Base-by-base conservation (phyloP, 352 stramenopile genomes). In the Phytophthora lateralis region DNA sequence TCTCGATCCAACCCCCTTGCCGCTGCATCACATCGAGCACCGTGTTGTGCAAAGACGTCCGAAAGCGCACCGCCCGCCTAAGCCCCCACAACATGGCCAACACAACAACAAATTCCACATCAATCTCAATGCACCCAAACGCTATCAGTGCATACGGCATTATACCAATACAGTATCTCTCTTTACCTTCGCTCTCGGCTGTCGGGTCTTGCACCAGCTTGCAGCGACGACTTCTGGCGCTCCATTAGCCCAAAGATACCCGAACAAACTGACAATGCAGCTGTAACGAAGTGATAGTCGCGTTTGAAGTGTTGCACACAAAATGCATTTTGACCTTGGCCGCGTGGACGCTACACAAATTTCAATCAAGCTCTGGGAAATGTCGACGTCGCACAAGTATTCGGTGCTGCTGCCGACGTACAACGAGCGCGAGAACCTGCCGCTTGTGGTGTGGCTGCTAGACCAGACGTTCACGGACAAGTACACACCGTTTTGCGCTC, bases 371-470 rank as follows among this genome's bases (percentile, higher is more conserved):
- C 20, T 34, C n/a, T 0, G 11, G 12, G 66, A 57, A 42, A 70
- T 75, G 60, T 39, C 60, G 20, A 32, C 48, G 17, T 20, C 59
- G 53, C 60, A 54, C 66, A 93, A 93, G 75, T 98, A 98, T 66
- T 98, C 95, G 32, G 86, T 99, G 30, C 95, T 99, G 64, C 76
- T 99, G 58, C 97, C 97, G 52, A 99, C 96, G 29, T 99, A 99
- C 80, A 99, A 99, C 71, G 97, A 99, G 78, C 83, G 92, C 30
- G 96, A 99, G 62, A 99, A 99, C 78, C 80, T 99, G 18, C 97
- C 97, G 26, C 80, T 99, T 12, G 98, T 98, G 44, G 87, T 98
- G n/a, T 99, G 96, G 80, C 81, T 99, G 46, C 63, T 99, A 18
- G 84, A 99, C 63, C 94, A 97, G 75, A 85, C 87, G 6, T 98